Percentiles rank a stretch among this genome's conserved stretches.
Evolutionary conservation across 106 monocot species (phyloP).

Genomic region (Dendrobium officinale): DNA sequence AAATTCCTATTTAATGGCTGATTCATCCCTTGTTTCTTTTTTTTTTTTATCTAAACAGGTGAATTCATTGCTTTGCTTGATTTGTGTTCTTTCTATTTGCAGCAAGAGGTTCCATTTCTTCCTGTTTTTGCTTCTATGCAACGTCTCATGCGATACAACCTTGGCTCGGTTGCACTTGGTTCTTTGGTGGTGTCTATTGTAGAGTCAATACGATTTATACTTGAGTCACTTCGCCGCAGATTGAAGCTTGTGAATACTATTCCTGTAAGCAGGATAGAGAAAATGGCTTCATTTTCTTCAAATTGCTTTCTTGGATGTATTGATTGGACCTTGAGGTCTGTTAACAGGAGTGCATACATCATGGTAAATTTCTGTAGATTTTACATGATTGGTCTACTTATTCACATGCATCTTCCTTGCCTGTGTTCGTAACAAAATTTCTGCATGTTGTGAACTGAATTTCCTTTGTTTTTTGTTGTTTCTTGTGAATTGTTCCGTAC

Average conservation of each 20-base stretch:
- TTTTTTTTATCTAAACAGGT: not conserved
- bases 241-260: slow-evolving; percentile 37
- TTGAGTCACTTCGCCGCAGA: slow-evolving; percentile 65
- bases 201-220: slow-evolving; percentile 73
- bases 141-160: slow-evolving; percentile 75
- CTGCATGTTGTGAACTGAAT: not conserved
- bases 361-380: slow-evolving; percentile 32
- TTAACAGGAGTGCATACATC: slow-evolving; percentile 58
- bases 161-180: slow-evolving; percentile 93
- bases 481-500: slow-evolving; percentile 5
- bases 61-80: not conserved
- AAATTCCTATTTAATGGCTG: not conserved
- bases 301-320: slow-evolving; percentile 44
- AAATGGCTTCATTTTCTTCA: slow-evolving; percentile 45
- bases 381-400: not conserved
- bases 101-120: slow-evolving; percentile 87
- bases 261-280: slow-evolving; percentile 35
- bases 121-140: slow-evolving; percentile 85
- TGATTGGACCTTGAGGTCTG: slow-evolving; percentile 46
- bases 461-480: not conserved
- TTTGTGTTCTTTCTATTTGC: slow-evolving; percentile 11
- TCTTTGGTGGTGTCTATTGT: slow-evolving; percentile 76
- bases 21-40: not conserved
- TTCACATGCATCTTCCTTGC: not conserved
- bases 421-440: not conserved